Evolutionary conservation across 148 eudicot species (phyloP).

Genomic region (Fallopia convolvulus): DNA sequence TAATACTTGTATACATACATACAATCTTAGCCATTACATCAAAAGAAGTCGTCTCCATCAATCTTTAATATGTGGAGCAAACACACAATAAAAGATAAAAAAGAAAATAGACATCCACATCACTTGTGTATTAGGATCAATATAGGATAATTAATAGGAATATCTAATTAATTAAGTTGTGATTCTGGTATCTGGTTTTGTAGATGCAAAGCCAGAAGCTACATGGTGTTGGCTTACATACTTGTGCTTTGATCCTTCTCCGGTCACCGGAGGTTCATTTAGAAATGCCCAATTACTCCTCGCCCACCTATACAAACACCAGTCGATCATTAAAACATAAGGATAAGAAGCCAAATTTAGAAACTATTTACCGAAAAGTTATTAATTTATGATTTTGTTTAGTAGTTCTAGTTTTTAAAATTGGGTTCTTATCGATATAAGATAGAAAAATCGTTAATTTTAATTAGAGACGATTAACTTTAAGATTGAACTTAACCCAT

Average conservation of each 20-base stretch:
- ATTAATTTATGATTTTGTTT: too few species aligned
- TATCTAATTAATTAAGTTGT: background rate
- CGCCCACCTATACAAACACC: conserved; percentile 37
- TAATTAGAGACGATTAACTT: too few species aligned
- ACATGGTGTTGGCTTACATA: conserved; percentile 41
- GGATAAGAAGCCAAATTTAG: too few species aligned
- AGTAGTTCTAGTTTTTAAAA: too few species aligned
- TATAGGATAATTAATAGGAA: background rate
- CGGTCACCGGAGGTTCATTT: conserved; percentile 45
- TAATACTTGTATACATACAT: background rate
- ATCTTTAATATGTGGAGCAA: background rate
- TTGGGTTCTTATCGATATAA: too few species aligned
- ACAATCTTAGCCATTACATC: background rate
- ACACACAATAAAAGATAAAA: background rate
- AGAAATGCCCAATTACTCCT: conserved; percentile 45
- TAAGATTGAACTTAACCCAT: too few species aligned
- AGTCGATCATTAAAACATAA: too few species aligned
- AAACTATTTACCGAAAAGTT: too few species aligned
- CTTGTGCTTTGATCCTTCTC: conserved; percentile 20
- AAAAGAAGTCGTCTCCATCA: background rate
- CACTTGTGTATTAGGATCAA: background rate
- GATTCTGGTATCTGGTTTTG: conserved; percentile 8
- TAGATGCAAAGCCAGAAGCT: conserved; percentile 21
- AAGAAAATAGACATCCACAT: background rate
- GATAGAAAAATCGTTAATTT: too few species aligned